Base-by-base conservation (phyloP, 208 protist genomes). In the Acanthamoeba royreba region DNA sequence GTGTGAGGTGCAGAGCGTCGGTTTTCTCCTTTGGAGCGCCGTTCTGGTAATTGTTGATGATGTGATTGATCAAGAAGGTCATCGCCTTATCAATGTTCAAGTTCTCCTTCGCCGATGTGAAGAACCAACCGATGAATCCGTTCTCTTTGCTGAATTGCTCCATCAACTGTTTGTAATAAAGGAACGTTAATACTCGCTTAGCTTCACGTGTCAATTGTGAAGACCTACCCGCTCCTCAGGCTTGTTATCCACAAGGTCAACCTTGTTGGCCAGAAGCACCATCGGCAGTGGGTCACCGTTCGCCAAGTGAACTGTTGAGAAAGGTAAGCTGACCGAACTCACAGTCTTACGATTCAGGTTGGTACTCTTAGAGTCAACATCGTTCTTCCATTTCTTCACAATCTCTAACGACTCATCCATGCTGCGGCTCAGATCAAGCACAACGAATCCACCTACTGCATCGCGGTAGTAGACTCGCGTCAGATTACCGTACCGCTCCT, bases 391-490 rank as follows among this genome's bases (percentile, higher is more conserved):
- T 89, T 97, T 97, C 7, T 86, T 72, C 46, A 97, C 97, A 35
- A 93, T 95, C 88, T 97, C 96, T 55, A 98, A 96, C 28, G 97
- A 97, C 15, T 22, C n/a, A 7, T 53, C 22, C 17, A 17, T 15
- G 0, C 52, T 42, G 1, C 95, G 93, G 5, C 96, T 96, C 11
- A 97, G 95, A 86, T 98, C 97, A 74, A 97, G 97, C 38, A 97
- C 97, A 35, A 98, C 93, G 40, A 98, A 88, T 15, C 96, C 97
- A 22, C 96, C 97, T 42, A 97, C 96, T 25, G 97, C 96, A 81
- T 97, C 97, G 69, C 96, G 95, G 93, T 98, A 98, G 92, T 97
- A 98, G 28, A 95, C 96, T 7, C 96, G 92, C 2, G 95, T 97
- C 96, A 97, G 95, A 49, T 95, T 96, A 43, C 96, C 96, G 85